Conservation (phyloP, 768 basidiomycete genomes). For the Lentinus brumalis region DNA sequence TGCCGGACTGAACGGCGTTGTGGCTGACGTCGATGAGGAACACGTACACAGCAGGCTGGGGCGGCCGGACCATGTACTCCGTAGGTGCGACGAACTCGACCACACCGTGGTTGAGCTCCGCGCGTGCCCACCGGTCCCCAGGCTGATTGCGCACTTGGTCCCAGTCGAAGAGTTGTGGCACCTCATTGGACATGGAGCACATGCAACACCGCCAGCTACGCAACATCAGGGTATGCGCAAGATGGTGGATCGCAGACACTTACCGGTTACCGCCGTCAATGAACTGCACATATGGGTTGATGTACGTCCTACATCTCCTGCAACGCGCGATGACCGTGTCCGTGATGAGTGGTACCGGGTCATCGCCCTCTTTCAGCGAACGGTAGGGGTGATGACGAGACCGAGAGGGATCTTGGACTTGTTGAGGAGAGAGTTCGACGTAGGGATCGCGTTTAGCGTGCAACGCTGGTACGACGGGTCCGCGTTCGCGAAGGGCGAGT, state of each 20-base stretch:
- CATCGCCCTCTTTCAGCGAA: constrained; percentile 79
- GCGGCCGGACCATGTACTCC: constrained; percentile 99
- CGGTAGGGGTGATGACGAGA: constrained; percentile 87
- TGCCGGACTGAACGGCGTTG: constrained; percentile 88
- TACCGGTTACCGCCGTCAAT: constrained; percentile 95
- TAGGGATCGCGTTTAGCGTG: constrained; percentile 92
- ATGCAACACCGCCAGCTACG: constrained; percentile 96
- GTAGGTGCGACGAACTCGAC: constrained; percentile 98
- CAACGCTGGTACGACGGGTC: constrained; percentile 90
- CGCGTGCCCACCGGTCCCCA: constrained; percentile 91
- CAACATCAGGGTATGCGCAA: not conserved
- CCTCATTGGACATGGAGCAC: constrained; percentile 98
- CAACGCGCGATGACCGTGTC: constrained; percentile 97
- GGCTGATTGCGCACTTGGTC: constrained; percentile 92
- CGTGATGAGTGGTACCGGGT: constrained; percentile 83
- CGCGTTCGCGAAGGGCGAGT: constrained; percentile 78
- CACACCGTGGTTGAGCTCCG: constrained; percentile 91
- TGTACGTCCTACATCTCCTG: constrained; percentile 93
- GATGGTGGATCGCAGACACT: constrained; percentile 23
- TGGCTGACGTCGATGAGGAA: constrained; percentile 98
- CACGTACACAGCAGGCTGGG: constrained; percentile 95
- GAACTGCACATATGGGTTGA: constrained; percentile 97
- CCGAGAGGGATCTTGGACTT: constrained; percentile 93
- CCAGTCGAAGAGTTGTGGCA: constrained; percentile 98
- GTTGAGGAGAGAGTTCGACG: constrained; percentile 79